Conservation (phyloP, 2,329 filamentous ascomycete genomes). For the Hypoxylon sp. region DNA sequence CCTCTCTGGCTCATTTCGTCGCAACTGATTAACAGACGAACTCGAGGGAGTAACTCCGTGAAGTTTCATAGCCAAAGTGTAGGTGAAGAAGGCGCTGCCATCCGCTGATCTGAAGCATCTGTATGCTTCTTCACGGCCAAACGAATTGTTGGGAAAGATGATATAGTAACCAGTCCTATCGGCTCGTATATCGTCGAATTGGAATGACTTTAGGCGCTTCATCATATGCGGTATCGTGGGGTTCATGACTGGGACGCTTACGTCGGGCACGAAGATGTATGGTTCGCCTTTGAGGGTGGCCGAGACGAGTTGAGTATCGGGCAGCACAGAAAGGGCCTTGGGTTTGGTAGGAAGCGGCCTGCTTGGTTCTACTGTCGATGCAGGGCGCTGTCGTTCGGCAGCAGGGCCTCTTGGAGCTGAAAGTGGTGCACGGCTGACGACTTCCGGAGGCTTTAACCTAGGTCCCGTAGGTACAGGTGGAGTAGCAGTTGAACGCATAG, state of each 20-base stretch:
- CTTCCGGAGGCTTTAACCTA: constrained; percentile 55
- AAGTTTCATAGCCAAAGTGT: constrained; percentile 90
- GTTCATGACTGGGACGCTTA: constrained; percentile 86
- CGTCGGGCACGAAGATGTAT: constrained; percentile 90
- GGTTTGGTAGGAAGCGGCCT: constrained; percentile 60
- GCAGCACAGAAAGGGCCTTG: constrained; percentile 62
- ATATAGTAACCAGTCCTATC: constrained; percentile 93
- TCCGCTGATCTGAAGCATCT: constrained; percentile 84
- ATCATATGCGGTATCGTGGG: constrained; percentile 91
- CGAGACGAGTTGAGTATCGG: constrained; percentile 76
- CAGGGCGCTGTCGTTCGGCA: constrained; percentile 60
- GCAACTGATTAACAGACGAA: constrained; percentile 50
- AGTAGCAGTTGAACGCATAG: constrained; percentile 53
- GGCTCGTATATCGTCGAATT: constrained; percentile 83
- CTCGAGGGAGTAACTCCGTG: constrained; percentile 59
- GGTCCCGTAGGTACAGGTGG: constrained; percentile 45
- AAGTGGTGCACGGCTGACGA: constrained; percentile 76
- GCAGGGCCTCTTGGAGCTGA: constrained; percentile 90
- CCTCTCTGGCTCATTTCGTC: constrained; percentile 47
- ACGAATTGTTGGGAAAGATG: constrained; percentile 83
- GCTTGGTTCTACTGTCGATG: constrained; percentile 53
- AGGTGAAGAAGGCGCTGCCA: constrained; percentile 89
- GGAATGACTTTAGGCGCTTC: constrained; percentile 86
- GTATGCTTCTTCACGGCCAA: constrained; percentile 83
- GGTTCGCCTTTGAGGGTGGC: constrained; percentile 81